Evolutionary conservation across 2,329 filamentous ascomycete species (phyloP), one percentile per base, ranked within the genome.

Genomic region (Aspergillus niger): DNA sequence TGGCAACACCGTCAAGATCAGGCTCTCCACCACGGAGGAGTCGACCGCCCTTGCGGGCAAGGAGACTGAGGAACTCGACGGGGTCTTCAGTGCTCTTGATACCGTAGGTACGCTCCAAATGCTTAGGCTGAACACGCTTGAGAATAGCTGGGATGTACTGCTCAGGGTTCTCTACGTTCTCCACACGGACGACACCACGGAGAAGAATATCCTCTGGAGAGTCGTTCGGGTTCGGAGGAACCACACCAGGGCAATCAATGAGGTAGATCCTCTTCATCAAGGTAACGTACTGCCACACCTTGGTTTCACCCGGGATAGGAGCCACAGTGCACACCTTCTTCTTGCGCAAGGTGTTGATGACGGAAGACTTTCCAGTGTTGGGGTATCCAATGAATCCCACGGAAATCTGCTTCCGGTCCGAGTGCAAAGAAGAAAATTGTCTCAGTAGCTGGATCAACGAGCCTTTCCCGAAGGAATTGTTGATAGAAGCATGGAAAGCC

Each of bases 231-330:
- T 91, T 95, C 0, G 95, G 94, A 3, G 95, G 95, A 0, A 98
- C 95, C 43, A 99, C 92, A 76, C 95, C 95, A 41, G 95, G 95
- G 71, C 94, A 98, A 71, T 99, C 95, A 69, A 99, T 98, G 57
- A 99, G 85, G 77, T 94, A 93, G 55, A 96, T 96, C 57, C 92
- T 85, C 80, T 93, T 96, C 91, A 96, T 97, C 61, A 98, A 79
- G 2, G 92, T 97, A 67, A 97, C 92, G 72, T 97, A 97, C 75
- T 97, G 94, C 94, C 95, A 98, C 30, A 97, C 91, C 79, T 97
- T 98, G 36, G 94, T 98, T 81, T 97, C 93, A 13, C 93, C 95
- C 6, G 95, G 94, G 63, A 98, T 97, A 5, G 94, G 95, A 6
- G 95, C 95, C 3, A 96, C 92, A 15, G 85, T 95, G 80, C 93